These are phyloP conservation scores for Ricinus communis DNA, from an alignment of 345 rosid genomes.

Conservation along the genomic window DNA sequence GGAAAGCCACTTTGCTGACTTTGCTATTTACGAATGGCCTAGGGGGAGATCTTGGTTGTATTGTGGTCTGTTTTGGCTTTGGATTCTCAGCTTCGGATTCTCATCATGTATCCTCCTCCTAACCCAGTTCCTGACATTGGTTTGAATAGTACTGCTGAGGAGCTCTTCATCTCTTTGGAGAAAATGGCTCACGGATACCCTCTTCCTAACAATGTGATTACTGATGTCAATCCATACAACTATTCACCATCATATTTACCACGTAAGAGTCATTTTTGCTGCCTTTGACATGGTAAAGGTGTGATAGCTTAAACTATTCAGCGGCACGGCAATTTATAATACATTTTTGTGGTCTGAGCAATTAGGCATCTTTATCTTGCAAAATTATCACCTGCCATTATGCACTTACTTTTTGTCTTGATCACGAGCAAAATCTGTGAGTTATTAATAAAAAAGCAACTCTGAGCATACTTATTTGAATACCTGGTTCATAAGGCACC, in stretches of 20 bases:
- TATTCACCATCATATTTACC: constrained; percentile 33
- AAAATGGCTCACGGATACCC: constrained; percentile 27
- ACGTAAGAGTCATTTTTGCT: constrained; percentile 20
- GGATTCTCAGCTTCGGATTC: background rate
- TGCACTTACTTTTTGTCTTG: too few relatives aligned
- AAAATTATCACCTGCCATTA: too few relatives aligned
- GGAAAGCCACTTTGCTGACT: background rate
- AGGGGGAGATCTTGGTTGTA: background rate
- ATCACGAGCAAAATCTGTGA: too few relatives aligned
- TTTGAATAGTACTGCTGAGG: constrained; percentile 20
- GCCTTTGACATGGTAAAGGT: too few relatives aligned
- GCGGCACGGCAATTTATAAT: too few relatives aligned
- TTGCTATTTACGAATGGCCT: background rate
- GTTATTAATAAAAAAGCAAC: too few relatives aligned
- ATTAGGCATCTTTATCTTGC: too few relatives aligned
- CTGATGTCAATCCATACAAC: constrained; percentile 31
- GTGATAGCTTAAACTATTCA: too few relatives aligned
- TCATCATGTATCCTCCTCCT: constrained; percentile 24
- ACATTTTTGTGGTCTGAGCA: too few relatives aligned
- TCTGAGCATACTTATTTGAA: too few relatives aligned
- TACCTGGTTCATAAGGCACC: too few relatives aligned
- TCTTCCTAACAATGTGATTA: constrained; percentile 42
- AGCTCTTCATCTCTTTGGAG: constrained; percentile 25
- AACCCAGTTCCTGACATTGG: constrained; percentile 7
- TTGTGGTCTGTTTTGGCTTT: background rate